Evolutionary conservation across 306 rosid genomes (phyloP).

Genomic region (Casuarina glauca): DNA sequence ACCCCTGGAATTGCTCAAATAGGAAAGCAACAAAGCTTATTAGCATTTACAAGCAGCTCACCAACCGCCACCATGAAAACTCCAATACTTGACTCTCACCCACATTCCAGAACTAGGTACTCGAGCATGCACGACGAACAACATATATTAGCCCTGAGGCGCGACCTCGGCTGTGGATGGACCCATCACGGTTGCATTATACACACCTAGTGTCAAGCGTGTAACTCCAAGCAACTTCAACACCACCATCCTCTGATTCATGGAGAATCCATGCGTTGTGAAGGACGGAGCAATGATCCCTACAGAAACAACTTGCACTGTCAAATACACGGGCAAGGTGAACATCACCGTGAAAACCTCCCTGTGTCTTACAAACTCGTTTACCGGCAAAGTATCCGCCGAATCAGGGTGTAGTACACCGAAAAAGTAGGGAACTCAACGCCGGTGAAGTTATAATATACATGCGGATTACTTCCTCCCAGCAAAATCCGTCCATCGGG

Average conservation of each 20-base stretch:
- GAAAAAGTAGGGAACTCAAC: slow-evolving; percentile 59
- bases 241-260: slow-evolving; percentile 82
- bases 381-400: slow-evolving; percentile 36
- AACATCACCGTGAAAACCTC: slow-evolving; percentile 35
- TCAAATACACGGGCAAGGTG: slow-evolving; percentile 18
- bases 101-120: no score
- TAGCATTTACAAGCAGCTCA: no score
- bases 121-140: no score
- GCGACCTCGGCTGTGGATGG: slow-evolving; percentile 28
- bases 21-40: no score
- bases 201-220: slow-evolving; percentile 15
- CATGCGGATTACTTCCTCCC: slow-evolving; percentile 80
- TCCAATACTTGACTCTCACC: no score
- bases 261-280: slow-evolving; percentile 55
- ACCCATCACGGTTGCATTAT: slow-evolving; percentile 43
- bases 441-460: slow-evolving; percentile 52
- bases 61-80: no score
- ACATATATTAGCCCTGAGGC: no score
- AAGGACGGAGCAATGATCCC: slow-evolving; percentile 69
- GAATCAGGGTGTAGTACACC: slow-evolving; percentile 3
- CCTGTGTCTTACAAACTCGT: slow-evolving; percentile 34
- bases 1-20: no score
- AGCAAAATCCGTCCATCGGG: slow-evolving; percentile 62
- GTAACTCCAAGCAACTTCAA: slow-evolving; percentile 37
- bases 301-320: slow-evolving; percentile 41